These are phyloP conservation scores for Colletotrichum lentis DNA, from an alignment of 2,329 filamentous ascomycete genomes.

Conservation along the genomic window DNA sequence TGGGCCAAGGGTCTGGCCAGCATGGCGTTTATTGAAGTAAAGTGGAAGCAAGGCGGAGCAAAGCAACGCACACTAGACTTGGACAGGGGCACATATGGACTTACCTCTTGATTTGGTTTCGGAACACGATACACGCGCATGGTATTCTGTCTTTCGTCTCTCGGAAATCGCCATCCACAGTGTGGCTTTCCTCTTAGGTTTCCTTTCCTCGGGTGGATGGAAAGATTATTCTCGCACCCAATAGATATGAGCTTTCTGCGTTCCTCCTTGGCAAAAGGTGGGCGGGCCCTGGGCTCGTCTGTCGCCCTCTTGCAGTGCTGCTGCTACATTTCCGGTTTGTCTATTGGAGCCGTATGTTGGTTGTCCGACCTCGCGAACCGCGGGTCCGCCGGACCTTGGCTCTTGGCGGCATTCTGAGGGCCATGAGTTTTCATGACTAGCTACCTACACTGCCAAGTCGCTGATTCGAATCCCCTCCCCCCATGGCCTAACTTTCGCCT, in stretches of 20 bases:
- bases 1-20: not conserved
- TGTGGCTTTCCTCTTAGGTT: not conserved
- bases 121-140: not conserved
- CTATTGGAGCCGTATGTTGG: not conserved
- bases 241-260: slow-evolving; percentile 22
- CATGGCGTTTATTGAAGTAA: slow-evolving; percentile 20
- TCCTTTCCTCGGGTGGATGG: not conserved
- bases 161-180: not conserved
- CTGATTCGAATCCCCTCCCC: not conserved
- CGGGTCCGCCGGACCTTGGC: slow-evolving; percentile 1
- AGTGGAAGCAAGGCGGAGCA: slow-evolving; percentile 1
- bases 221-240: not conserved
- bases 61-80: not conserved
- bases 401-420: slow-evolving; percentile 4
- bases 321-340: not conserved
- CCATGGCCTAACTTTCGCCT: not conserved
- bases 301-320: not conserved
- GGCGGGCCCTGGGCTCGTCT: not conserved
- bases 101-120: not conserved
- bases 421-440: not conserved
- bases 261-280: not conserved
- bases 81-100: not conserved
- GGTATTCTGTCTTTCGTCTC: not conserved
- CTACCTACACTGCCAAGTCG: not conserved
- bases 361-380: not conserved